Base-by-base conservation (phyloP, 495 filamentous ascomycete genomes). In the Trichoderma asperelloides region DNA sequence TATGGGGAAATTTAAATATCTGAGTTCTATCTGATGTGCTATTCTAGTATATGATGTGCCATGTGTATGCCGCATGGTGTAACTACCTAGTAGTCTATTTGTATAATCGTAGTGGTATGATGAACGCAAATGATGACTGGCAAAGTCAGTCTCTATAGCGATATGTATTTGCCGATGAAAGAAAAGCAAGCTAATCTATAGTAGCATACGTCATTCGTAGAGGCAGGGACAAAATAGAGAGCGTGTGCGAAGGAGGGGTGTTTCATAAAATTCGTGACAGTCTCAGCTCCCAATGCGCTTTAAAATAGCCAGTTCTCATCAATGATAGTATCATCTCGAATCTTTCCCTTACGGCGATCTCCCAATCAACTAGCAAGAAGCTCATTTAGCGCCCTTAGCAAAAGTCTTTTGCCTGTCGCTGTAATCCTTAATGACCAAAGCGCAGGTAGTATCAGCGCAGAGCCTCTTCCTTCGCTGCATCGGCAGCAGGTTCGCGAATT, bases 401-500 rank as follows among this genome's bases (percentile, higher is more conserved):
- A 85, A 84, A 8, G 78, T 80, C 78, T 85, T 87, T 75, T 89
- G 87, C 70, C 83, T 74, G 23, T 90, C 79, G 47, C 82, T 82
- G 77, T 87, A 95, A 70, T 98, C 91, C 73, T 88, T 87, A 66
- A 97, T 88, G 18, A 93, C 78, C 49, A 98, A 72, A 12, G 87
- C 82, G 76, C 95, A 98, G 69, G 79, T 83, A 13, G 94, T 83
- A 78, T 98, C 93, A 69, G 90, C 82, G 79, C 95, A 98, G 55
- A 98, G 81, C 69, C 88, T 84, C 80, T 87, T 92, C 71, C 90
- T 82, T 71, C 92, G 85, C 69, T 84, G 79, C 8, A 76, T 76
- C 2, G 93, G 90, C 73, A 98, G 74, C 78, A 91, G 89, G 15
- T 81, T 79, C 12, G 91, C 91, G 80, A 98, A 98, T 74, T 97